These are phyloP conservation scores for Daedalea quercina DNA, from an alignment of 768 basidiomycete species.

Conservation along the genomic window DNA sequence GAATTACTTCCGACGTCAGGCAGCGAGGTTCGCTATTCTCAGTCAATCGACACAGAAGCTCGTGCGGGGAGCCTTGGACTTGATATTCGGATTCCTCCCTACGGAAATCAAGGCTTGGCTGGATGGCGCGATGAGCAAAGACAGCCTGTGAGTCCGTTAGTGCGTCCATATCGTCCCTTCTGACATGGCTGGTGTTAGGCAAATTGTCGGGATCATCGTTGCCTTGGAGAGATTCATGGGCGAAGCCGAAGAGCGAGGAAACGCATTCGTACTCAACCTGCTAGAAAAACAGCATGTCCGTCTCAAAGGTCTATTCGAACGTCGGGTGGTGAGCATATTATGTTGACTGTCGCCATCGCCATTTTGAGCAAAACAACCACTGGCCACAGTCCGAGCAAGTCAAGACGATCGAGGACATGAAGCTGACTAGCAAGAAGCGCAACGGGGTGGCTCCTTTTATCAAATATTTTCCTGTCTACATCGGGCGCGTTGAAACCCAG, in stretches of 20 bases:
- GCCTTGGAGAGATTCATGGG: conserved; percentile 69
- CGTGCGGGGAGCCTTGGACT: conserved; percentile 83
- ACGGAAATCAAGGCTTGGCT: conserved; percentile 81
- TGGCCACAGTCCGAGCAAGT: conserved; percentile 89
- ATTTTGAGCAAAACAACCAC: too few relatives aligned
- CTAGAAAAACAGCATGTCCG: conserved; percentile 81
- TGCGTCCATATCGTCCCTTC: background rate
- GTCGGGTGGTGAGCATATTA: conserved; percentile 66
- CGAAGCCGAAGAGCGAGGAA: conserved; percentile 77
- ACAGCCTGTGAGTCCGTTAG: conserved; percentile 55
- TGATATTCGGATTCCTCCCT: conserved; percentile 91
- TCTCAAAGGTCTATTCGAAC: conserved; percentile 69
- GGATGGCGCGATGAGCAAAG: conserved; percentile 68
- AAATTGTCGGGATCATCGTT: conserved; percentile 77
- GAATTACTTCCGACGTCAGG: conserved; percentile 90
- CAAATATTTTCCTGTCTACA: conserved; percentile 87
- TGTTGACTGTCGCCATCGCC: too few relatives aligned
- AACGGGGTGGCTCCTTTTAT: conserved; percentile 90
- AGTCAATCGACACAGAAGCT: conserved; percentile 69
- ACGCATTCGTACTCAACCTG: conserved; percentile 60
- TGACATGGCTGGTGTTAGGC: background rate
- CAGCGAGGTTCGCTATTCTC: conserved; percentile 63
- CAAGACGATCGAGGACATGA: conserved; percentile 83
- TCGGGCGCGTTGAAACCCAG: conserved; percentile 78
- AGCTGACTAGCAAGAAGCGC: conserved; percentile 86